These are phyloP conservation scores for Coemansia sp. DNA, from an alignment of 192 early-diverging fungal species.

Conservation along the genomic window DNA sequence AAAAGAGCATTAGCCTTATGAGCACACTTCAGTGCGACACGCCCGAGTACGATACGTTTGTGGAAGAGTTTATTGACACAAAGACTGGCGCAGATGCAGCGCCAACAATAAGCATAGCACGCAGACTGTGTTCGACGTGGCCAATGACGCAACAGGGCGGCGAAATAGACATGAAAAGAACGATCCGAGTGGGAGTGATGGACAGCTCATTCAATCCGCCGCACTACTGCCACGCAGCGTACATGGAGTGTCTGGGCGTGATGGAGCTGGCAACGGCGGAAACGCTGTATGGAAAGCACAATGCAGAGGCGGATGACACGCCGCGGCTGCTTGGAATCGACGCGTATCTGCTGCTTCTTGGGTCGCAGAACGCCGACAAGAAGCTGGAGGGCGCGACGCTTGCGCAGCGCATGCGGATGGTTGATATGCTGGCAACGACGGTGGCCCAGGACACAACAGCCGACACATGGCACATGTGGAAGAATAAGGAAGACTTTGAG, in stretches of 20 bases:
- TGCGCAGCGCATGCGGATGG: slow-evolving; percentile 70
- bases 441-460: slow-evolving; percentile 34
- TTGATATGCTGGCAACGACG: slow-evolving; percentile 59
- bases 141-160: slow-evolving; percentile 16
- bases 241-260: slow-evolving; percentile 39
- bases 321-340: slow-evolving; percentile 55
- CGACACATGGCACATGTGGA: slow-evolving; percentile 52
- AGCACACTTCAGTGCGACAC: slow-evolving; percentile 39
- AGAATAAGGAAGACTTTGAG: slow-evolving; percentile 29
- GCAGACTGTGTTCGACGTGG: slow-evolving; percentile 36
- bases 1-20: slow-evolving; percentile 19
- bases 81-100: neutral
- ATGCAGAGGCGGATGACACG: neutral
- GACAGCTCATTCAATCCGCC: slow-evolving; percentile 80
- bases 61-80: slow-evolving; percentile 18
- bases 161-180: neutral
- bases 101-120: slow-evolving; percentile 30
- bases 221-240: slow-evolving; percentile 57
- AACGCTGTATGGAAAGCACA: slow-evolving; percentile 3
- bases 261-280: slow-evolving; percentile 20
- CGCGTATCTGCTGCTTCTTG: slow-evolving; percentile 63
- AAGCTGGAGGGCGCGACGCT: slow-evolving; percentile 54
- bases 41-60: slow-evolving; percentile 43
- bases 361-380: slow-evolving; percentile 73
- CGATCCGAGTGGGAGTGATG: slow-evolving; percentile 56